Percentiles rank a stretch among this genome's conserved stretches.
These are phyloP conservation scores for Aureoboletus auriporus DNA, from an alignment of 768 basidiomycete species.

Conservation along the genomic window DNA sequence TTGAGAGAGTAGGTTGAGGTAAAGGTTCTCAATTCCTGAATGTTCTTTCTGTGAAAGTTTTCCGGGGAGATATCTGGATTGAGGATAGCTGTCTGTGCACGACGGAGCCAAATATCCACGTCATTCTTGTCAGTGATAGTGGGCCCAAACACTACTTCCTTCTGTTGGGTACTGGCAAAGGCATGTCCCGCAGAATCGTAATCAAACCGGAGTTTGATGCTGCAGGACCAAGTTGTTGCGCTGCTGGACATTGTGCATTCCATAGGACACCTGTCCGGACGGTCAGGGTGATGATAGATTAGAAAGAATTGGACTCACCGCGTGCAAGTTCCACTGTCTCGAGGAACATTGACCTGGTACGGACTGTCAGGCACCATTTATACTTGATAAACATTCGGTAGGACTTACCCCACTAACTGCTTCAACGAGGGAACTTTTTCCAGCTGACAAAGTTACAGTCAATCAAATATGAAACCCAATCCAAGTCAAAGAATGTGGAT, in stretches of 20 bases:
- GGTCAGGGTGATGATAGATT: neutral
- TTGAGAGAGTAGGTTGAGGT: conserved; percentile 22
- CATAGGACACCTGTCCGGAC: conserved; percentile 44
- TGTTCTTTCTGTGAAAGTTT: conserved; percentile 20
- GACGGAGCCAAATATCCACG: conserved; percentile 42
- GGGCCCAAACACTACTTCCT: conserved; percentile 26
- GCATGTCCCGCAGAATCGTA: conserved; percentile 27
- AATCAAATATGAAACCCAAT: neutral
- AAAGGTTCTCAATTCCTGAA: conserved; percentile 22
- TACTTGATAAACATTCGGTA: neutral
- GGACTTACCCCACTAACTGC: conserved; percentile 49
- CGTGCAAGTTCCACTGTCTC: conserved; percentile 60
- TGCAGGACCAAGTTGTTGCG: conserved; percentile 39
- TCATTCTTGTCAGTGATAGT: conserved; percentile 26
- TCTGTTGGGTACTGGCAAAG: neutral
- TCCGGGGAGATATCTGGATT: conserved; percentile 18
- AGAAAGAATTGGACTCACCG: conserved; percentile 29
- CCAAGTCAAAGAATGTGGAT: neutral
- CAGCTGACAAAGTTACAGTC: conserved; percentile 33
- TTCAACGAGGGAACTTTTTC: conserved; percentile 59
- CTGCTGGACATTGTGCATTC: conserved; percentile 46
- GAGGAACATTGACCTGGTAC: conserved; percentile 52
- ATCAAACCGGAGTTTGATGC: conserved; percentile 38
- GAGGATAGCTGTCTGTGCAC: conserved; percentile 45
- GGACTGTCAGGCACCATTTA: neutral